phyloP scores from a whole-genome alignment of 1,139 yeast genomes.

The Arxiozyma bovina region DNA sequence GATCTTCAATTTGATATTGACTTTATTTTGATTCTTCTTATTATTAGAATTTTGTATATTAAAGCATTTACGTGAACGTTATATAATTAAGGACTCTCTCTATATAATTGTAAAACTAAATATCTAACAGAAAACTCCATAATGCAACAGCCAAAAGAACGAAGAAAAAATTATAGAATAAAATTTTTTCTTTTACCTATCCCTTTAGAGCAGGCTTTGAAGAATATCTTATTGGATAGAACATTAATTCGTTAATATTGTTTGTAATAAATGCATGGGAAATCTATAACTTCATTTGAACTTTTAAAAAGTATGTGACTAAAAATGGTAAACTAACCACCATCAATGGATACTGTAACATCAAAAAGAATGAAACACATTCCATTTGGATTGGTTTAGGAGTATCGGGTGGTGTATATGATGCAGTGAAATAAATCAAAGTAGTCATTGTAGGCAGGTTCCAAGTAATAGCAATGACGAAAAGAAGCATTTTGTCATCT shows the following conservation, averaged over 20 bases:
- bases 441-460: conserved; percentile 69
- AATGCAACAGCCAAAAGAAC: neutral
- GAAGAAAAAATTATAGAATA: too few species aligned
- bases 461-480: conserved; percentile 60
- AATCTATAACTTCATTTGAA: conserved; percentile 17
- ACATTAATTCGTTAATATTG: neutral
- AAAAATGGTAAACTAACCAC: conserved; percentile 56
- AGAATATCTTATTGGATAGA: too few species aligned
- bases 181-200: neutral
- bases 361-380: conserved; percentile 55
- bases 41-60: too few species aligned
- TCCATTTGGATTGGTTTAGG: conserved; percentile 63
- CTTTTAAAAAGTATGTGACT: conserved; percentile 50
- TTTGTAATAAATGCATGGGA: neutral
- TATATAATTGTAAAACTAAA: neutral
- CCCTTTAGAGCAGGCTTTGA: too few species aligned
- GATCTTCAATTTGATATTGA: neutral
- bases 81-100: neutral
- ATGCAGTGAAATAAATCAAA: conserved; percentile 64
- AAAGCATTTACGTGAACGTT: too few species aligned
- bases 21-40: too few species aligned
- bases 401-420: conserved; percentile 55
- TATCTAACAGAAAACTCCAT: neutral
- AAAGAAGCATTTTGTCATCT: conserved; percentile 47
- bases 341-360: conserved; percentile 52